These are phyloP conservation scores for Boletus barrowsii DNA, from an alignment of 768 basidiomycete genomes.

Conservation along the genomic window DNA sequence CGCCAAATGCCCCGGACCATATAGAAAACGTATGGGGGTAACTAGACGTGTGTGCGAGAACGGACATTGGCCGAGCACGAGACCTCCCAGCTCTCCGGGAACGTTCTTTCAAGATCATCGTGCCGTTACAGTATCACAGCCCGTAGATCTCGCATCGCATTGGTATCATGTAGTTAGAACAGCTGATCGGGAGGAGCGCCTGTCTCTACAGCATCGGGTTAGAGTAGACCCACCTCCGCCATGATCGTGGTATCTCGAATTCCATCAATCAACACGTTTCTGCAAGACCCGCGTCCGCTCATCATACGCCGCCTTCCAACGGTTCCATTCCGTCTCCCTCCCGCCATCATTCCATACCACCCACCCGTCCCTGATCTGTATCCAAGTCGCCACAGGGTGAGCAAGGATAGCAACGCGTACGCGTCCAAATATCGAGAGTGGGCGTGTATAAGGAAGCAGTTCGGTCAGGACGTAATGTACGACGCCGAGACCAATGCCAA, in stretches of 20 bases:
- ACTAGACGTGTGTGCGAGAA: too few relatives aligned
- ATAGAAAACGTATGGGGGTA: not conserved
- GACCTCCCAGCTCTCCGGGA: too few relatives aligned
- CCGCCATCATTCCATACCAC: slow-evolving; percentile 78
- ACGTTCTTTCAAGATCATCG: too few relatives aligned
- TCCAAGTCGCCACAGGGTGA: slow-evolving; percentile 60
- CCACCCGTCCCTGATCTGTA: slow-evolving; percentile 80
- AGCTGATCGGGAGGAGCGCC: too few relatives aligned
- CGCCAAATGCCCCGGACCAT: slow-evolving; percentile 13
- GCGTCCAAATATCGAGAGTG: slow-evolving; percentile 51
- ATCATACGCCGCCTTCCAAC: slow-evolving; percentile 63
- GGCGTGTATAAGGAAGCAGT: slow-evolving; percentile 52
- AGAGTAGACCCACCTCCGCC: slow-evolving; percentile 44
- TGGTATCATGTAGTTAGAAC: too few relatives aligned
- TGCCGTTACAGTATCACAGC: too few relatives aligned
- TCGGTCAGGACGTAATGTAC: slow-evolving; percentile 56
- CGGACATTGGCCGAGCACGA: too few relatives aligned
- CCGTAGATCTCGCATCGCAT: too few relatives aligned
- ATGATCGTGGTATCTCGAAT: slow-evolving; percentile 39
- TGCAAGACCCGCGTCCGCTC: slow-evolving; percentile 20
- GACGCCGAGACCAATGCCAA: slow-evolving; percentile 57
- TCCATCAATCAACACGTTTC: slow-evolving; percentile 16
- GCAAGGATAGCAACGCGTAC: slow-evolving; percentile 47
- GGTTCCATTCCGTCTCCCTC: slow-evolving; percentile 63
- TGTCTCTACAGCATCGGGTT: slow-evolving; percentile 13